phyloP scores from a whole-genome alignment of 371 early-diverging fungal species.

The Cokeromyces recurvatus region DNA sequence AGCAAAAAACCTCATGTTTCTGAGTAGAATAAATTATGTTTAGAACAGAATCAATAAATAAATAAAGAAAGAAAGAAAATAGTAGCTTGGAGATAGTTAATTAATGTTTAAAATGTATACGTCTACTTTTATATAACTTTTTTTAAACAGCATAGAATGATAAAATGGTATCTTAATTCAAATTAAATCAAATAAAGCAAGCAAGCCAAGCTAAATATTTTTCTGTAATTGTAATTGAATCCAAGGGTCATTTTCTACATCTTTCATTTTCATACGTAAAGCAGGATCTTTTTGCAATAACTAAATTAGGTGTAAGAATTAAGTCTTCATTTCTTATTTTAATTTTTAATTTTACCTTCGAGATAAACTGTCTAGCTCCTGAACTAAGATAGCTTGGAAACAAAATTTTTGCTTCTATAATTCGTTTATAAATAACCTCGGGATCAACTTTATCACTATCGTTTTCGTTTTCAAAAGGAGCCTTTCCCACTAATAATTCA shows the following conservation, averaged over 20 bases:
- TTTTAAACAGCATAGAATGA: too few species aligned
- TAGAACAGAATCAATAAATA: too few species aligned
- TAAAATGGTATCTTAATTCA: too few species aligned
- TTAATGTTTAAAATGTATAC: too few species aligned
- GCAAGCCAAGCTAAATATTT: too few species aligned
- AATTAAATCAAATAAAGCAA: too few species aligned
- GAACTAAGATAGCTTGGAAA: slow-evolving; percentile 1
- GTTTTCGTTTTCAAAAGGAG: slow-evolving; percentile 90
- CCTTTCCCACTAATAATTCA: slow-evolving; percentile 93
- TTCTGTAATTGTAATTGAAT: too few species aligned
- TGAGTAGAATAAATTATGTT: neutral
- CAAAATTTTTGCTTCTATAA: slow-evolving; percentile 22
- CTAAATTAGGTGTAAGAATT: slow-evolving; percentile 5
- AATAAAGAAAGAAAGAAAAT: too few species aligned
- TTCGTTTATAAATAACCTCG: slow-evolving; percentile 74
- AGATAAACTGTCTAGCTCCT: slow-evolving; percentile 6
- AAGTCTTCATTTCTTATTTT: neutral
- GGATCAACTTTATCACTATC: slow-evolving; percentile 8
- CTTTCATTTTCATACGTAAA: slow-evolving; percentile 65
- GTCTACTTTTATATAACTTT: too few species aligned
- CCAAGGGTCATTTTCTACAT: slow-evolving; percentile 86
- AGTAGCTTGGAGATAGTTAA: too few species aligned
- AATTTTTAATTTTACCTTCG: slow-evolving; percentile 1
- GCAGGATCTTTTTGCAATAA: slow-evolving; percentile 72
- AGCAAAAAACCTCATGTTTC: slow-evolving; percentile 14